Percentiles rank a stretch among this genome's conserved stretches.
These are phyloP conservation scores for Termitomyces titanicus DNA, from an alignment of 768 basidiomycete genomes.

Conservation along the genomic window DNA sequence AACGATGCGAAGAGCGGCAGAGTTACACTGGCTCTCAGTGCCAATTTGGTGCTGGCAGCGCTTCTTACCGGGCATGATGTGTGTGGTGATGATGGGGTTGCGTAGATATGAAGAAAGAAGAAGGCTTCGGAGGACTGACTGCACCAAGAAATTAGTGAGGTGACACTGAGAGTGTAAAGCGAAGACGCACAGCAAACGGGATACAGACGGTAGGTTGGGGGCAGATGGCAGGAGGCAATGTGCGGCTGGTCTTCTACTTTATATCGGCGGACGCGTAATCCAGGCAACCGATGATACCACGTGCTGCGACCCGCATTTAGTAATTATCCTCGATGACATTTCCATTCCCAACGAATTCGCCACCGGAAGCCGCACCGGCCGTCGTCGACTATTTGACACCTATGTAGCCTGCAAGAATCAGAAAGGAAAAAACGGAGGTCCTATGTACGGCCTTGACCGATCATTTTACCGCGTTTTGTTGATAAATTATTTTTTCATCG, in stretches of 20 bases:
- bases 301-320: slow-evolving; percentile 11
- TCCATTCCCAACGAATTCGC: neutral
- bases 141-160: neutral
- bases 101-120: neutral
- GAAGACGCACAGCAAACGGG: slow-evolving; percentile 1
- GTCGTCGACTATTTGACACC: neutral
- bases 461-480: neutral
- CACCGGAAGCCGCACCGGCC: slow-evolving; percentile 1
- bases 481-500: neutral
- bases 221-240: slow-evolving; percentile 2
- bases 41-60: slow-evolving; percentile 70
- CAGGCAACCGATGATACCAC: slow-evolving; percentile 19
- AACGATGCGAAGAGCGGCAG: slow-evolving; percentile 78
- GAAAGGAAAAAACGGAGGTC: neutral
- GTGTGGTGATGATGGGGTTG: slow-evolving; percentile 6
- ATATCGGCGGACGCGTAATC: slow-evolving; percentile 35
- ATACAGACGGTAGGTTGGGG: slow-evolving; percentile 7
- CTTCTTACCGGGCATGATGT: slow-evolving; percentile 82
- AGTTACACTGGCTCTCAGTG: slow-evolving; percentile 60
- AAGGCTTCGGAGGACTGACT: neutral
- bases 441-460: neutral
- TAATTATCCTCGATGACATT: neutral
- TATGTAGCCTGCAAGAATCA: neutral
- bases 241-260: slow-evolving; percentile 8
- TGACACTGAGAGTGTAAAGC: neutral